These are phyloP conservation scores for Cercospora sesami DNA, from an alignment of 2,329 filamentous ascomycete genomes.

Conservation along the genomic window DNA sequence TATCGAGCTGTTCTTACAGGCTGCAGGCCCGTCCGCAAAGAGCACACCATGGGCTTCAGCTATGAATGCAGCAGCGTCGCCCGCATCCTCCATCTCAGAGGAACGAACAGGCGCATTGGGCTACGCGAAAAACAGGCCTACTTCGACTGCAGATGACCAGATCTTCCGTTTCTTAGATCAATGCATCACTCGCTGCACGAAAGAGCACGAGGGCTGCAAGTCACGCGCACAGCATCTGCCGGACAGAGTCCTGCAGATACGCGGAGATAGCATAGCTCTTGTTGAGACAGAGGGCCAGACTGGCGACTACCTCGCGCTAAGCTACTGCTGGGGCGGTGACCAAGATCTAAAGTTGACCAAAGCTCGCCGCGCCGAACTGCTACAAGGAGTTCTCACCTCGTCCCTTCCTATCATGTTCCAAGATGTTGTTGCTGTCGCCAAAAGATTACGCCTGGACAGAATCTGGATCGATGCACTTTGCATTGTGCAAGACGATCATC, in stretches of 20 bases:
- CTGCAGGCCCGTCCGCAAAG: neutral
- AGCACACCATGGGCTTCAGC: too few relatives aligned
- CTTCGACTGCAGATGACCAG: neutral
- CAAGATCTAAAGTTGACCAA: neutral
- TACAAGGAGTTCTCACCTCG: neutral
- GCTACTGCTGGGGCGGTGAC: neutral
- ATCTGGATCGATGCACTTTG: constrained; percentile 17
- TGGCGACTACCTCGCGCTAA: neutral
- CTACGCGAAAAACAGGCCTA: neutral
- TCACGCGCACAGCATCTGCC: neutral
- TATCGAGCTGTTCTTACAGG: neutral
- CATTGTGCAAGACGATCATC: constrained; percentile 13
- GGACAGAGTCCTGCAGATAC: neutral
- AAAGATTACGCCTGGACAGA: neutral
- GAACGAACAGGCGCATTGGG: neutral
- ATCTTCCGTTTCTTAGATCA: neutral
- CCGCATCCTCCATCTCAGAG: neutral
- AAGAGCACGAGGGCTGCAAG: neutral
- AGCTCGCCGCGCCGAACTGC: neutral
- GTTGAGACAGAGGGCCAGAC: neutral
- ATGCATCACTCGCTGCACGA: neutral
- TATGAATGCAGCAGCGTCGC: too few relatives aligned
- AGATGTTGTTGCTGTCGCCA: neutral
- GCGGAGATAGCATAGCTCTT: neutral
- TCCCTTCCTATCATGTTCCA: neutral